Percentiles rank a stretch among this genome's conserved stretches.
phyloP scores from a whole-genome alignment of 2,329 filamentous ascomycete species.

The Epichloe brachyelytri region DNA sequence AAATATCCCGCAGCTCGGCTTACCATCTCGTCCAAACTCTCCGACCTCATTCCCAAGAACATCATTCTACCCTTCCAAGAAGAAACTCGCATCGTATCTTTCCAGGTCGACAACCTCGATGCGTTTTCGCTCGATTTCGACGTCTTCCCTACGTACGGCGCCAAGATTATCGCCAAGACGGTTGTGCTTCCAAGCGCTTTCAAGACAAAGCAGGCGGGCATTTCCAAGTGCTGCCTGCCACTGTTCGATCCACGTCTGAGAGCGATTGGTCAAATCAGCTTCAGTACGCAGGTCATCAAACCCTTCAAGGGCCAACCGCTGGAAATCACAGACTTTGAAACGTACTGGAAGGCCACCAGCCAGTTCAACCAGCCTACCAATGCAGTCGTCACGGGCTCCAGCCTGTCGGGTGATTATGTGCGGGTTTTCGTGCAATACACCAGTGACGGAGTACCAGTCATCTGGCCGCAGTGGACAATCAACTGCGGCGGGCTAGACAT shows the following conservation, averaged over 20 bases:
- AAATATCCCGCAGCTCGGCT: slow-evolving; percentile 92
- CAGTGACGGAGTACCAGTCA: slow-evolving; percentile 70
- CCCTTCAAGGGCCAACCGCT: slow-evolving; percentile 85
- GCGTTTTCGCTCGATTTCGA: slow-evolving; percentile 94
- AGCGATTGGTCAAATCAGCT: slow-evolving; percentile 85
- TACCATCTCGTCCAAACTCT: slow-evolving; percentile 92
- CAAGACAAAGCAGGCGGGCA: slow-evolving; percentile 52
- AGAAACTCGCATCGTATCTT: slow-evolving; percentile 84
- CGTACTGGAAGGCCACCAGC: slow-evolving; percentile 98
- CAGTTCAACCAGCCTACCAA: slow-evolving; percentile 71
- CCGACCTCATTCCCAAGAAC: slow-evolving; percentile 92
- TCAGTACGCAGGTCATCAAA: slow-evolving; percentile 92
- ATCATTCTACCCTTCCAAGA: slow-evolving; percentile 92
- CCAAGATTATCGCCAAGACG: slow-evolving; percentile 92
- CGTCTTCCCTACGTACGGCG: slow-evolving; percentile 93
- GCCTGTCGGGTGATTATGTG: slow-evolving; percentile 89
- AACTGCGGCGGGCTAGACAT: slow-evolving; percentile 65
- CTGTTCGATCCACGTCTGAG: slow-evolving; percentile 85
- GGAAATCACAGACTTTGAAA: slow-evolving; percentile 96
- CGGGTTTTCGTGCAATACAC: slow-evolving; percentile 87
- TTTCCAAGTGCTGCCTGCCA: slow-evolving; percentile 70
- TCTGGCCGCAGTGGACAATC: slow-evolving; percentile 79
- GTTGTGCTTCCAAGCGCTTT: slow-evolving; percentile 85
- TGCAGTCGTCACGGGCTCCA: slow-evolving; percentile 86
- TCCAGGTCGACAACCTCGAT: slow-evolving; percentile 89